These are phyloP conservation scores for Yamadazyma endophytica DNA, from an alignment of 805 yeast genomes.

Conservation along the genomic window DNA sequence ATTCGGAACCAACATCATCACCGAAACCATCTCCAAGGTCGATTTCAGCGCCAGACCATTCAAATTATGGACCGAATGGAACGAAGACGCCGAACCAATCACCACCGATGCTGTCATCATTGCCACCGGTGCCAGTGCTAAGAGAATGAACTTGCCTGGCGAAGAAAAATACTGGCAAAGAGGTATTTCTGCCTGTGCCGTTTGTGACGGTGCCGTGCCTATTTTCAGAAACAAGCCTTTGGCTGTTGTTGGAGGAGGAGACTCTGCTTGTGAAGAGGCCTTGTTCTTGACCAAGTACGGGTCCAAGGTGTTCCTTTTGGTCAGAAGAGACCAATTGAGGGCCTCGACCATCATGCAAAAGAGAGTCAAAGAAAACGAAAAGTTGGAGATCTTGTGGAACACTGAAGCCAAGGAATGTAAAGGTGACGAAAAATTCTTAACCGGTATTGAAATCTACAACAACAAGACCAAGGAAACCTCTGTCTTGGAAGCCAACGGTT, in stretches of 20 bases:
- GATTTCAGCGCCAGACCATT: constrained; percentile 87
- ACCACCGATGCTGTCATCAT: constrained; percentile 89
- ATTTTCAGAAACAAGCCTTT: constrained; percentile 96
- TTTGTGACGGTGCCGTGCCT: constrained; percentile 99
- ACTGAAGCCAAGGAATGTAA: constrained; percentile 82
- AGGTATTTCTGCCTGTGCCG: constrained; percentile 99
- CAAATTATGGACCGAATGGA: constrained; percentile 95
- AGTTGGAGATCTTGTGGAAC: constrained; percentile 87
- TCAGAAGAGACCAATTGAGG: constrained; percentile 90
- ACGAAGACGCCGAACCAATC: constrained; percentile 86
- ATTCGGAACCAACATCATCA: constrained; percentile 91
- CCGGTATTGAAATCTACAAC: constrained; percentile 61
- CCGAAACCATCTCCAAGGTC: constrained; percentile 91
- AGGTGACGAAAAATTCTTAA: constrained; percentile 87
- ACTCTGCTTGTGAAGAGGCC: constrained; percentile 99
- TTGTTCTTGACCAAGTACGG: constrained; percentile 95
- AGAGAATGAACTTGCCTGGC: constrained; percentile 90
- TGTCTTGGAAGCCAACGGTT: constrained; percentile 79
- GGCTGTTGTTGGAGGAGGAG: constrained; percentile 99
- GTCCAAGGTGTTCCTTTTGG: constrained; percentile 88
- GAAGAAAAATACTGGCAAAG: constrained; percentile 98
- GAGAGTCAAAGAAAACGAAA: constrained; percentile 79
- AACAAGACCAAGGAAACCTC: constrained; percentile 63
- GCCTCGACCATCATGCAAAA: constrained; percentile 97
- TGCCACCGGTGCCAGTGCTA: constrained; percentile 98